A percentile compares a stretch with the other conserved stretches of the same genome.
Conservation (phyloP, 768 basidiomycete species). For the Tulasnella sp. region DNA sequence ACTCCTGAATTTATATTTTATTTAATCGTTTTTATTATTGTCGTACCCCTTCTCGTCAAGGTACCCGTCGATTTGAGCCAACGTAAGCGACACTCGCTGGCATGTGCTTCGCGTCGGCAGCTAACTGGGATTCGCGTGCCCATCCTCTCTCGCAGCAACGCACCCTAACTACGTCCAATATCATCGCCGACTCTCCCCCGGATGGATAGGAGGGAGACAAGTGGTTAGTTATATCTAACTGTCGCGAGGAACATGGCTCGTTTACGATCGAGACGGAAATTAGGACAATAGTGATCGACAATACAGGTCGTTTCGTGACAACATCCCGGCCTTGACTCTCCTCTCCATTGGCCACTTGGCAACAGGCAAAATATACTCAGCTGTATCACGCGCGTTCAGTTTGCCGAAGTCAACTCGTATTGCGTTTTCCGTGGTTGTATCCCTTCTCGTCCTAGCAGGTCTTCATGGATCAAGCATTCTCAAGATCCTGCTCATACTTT, state of each 20-base stretch:
- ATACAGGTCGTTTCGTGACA: constrained; percentile 81
- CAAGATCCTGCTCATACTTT: constrained; percentile 72
- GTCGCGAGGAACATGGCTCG: background rate
- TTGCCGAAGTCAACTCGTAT: constrained; percentile 40
- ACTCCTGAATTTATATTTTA: constrained; percentile 81
- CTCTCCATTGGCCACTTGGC: constrained; percentile 54
- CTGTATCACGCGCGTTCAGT: constrained; percentile 16
- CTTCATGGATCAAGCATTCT: constrained; percentile 78
- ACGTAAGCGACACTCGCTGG: constrained; percentile 49
- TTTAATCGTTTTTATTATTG: constrained; percentile 53
- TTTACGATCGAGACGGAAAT: background rate
- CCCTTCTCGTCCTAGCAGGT: constrained; percentile 58
- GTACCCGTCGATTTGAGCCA: constrained; percentile 68
- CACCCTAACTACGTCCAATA: constrained; percentile 72
- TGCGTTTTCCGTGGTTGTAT: constrained; percentile 58
- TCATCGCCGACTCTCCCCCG: constrained; percentile 52
- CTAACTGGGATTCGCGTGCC: constrained; percentile 14
- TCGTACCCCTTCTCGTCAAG: constrained; percentile 71
- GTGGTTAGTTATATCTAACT: constrained; percentile 52
- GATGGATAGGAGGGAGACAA: constrained; percentile 78
- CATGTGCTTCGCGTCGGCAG: background rate
- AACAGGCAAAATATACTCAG: constrained; percentile 51
- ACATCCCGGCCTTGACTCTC: constrained; percentile 59
- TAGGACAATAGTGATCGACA: constrained; percentile 93
- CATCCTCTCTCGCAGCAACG: constrained; percentile 45